Evolutionary conservation across 768 basidiomycete species (phyloP), one percentile per base, ranked within the genome.

Genomic region (Myochromella boudieri): DNA sequence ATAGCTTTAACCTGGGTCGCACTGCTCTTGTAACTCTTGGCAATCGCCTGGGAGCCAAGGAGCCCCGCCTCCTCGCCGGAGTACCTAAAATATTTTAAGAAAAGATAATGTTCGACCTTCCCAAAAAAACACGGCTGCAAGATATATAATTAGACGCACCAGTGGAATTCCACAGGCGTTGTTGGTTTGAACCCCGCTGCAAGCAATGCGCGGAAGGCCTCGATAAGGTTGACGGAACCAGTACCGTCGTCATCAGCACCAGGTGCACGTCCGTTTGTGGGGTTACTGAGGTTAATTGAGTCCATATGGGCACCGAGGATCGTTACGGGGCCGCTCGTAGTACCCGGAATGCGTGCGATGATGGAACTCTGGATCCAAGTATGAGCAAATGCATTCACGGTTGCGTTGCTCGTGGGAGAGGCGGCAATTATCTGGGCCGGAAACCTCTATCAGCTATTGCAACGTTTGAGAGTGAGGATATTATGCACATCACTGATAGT

Each of bases 61-160:
- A 80, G 67, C 14, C 81, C 81, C 33, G 68, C 72, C 55, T 80
- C 79, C 29, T 75, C 72, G 27, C 67, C 73, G 18, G 72, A 68
- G 50, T 49, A 54, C 45, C 50, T 52, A n/a, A n/a, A n/a, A n/a
- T n/a, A n/a, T n/a, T 22, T 15, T 2, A 11, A 15, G 1, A 31
- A 17, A 24, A 37, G 14, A 36, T 11, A n/a, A 9, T 6, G 17
- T 42, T 10, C 15, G 18, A 17, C n/a, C 9, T 11, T 6, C n/a
- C n/a, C n/a, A n/a, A n/a, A 42, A 15, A 15, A 32, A 17, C 4
- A 15, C 4, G 18, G n/a, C n/a, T 3, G n/a, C 7, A 12, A 44
- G 26, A 25, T 31, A 10, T 15, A 15, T 18, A 22, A 18, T 2
- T 9, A 10, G 4, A 38, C 41, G 2, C 71, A 77, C 75, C 74